Evolutionary conservation across 768 basidiomycete species (phyloP), one percentile per base, ranked within the genome.

Genomic region (Filobasidium wieringae): DNA sequence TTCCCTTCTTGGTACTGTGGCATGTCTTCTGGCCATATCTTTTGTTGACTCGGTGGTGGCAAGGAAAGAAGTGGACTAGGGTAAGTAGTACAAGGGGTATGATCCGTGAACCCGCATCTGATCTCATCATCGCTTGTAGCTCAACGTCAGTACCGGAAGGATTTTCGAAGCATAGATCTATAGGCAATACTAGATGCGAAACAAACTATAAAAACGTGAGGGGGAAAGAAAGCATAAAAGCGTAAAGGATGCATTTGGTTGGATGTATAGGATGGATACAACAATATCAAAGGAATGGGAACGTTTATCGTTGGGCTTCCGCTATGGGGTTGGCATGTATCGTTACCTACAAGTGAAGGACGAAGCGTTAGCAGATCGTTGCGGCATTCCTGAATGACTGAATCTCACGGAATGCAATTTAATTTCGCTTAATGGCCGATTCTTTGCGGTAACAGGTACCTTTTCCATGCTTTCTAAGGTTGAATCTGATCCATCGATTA

Each of bases 301-400:
- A 22, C n/a, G 29, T 22, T 47, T 26, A 47, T 47, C 24, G 17
- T 12, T 19, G 4, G 43, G 84, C 82, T 66, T 95, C 88, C 31
- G 93, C 93, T 60, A 96, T 83, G 15, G 93, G 93, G 72, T 97
- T 97, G 26, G 92, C 85, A 71, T 97, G 93, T 27, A 96, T 87
- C 15, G 87, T 76, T 36, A 78, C 66, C 76, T 77, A 49, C 12
- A 14, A 34, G 29, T 7, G 45, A 11, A 3, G 14, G 14, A 19
- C 5, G 37, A 32, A 26, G 24, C 24, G 40, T 17, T 19, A 22
- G 15, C 34, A 15, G 22, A 33, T 26, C 41, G 29, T 26, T 7
- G 12, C 27, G 15, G 7, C 36, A 24, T 45, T 19, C 8, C 50
- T 14, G 27, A 19, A 33, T 24, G 6, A 17, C 27, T 6, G 30